These are phyloP conservation scores for Ogataea ganodermae DNA, from an alignment of 805 yeast genomes.

Conservation along the genomic window DNA sequence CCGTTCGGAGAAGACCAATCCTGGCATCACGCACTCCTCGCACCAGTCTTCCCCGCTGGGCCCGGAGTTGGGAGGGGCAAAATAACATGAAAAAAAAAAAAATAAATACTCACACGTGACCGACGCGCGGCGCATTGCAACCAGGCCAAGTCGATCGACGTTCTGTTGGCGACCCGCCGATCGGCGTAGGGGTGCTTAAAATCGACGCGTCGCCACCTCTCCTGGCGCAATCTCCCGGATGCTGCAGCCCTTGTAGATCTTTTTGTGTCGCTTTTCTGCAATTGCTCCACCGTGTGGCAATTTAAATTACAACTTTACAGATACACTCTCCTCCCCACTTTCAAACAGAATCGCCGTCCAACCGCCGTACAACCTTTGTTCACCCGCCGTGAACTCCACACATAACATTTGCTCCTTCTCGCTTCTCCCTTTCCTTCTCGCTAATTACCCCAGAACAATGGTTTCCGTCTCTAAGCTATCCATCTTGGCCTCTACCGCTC, in stretches of 20 bases:
- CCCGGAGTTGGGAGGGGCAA: constrained; percentile 4
- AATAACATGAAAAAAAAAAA: background rate
- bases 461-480: background rate
- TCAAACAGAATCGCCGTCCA: too few relatives aligned
- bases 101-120: background rate
- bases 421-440: background rate
- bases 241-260: background rate
- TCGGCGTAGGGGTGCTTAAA: too few relatives aligned
- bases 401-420: background rate
- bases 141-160: too few relatives aligned
- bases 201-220: too few relatives aligned
- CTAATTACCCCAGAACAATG: background rate
- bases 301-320: background rate
- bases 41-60: constrained; percentile 9
- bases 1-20: constrained; percentile 18
- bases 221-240: too few relatives aligned
- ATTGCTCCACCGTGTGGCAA: constrained; percentile 3
- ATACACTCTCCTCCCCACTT: background rate
- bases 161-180: too few relatives aligned
- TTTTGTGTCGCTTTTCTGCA: constrained; percentile 1
- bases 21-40: constrained; percentile 12
- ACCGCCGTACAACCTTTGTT: too few relatives aligned
- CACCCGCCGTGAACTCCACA: background rate
- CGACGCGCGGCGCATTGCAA: too few relatives aligned
- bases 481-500: constrained; percentile 3